Conservation (phyloP, 208 protist species). For the Acanthamoeba castellanii region DNA sequence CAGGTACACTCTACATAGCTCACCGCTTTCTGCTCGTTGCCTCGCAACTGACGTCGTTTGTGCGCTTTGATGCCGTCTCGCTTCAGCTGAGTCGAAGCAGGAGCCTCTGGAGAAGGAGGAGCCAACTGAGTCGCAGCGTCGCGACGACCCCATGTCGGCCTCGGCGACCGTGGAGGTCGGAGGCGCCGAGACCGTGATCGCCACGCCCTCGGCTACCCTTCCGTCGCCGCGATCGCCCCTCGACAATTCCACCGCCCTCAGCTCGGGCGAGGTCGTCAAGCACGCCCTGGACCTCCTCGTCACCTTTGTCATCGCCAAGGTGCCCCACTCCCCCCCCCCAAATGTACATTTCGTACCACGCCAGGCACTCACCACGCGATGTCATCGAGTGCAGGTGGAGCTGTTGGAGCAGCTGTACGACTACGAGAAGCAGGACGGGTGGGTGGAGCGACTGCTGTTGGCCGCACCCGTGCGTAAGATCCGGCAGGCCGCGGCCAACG, state of each 20-base stretch:
- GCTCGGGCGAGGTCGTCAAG: constrained; percentile 40
- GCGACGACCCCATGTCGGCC: background rate
- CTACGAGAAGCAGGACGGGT: constrained; percentile 64
- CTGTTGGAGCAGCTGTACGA: constrained; percentile 55
- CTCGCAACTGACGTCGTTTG: background rate
- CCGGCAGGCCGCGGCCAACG: constrained; percentile 28
- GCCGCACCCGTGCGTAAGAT: constrained; percentile 15
- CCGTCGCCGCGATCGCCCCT: background rate
- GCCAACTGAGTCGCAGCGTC: background rate
- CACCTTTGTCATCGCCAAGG: constrained; percentile 60
- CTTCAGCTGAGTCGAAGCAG: constrained; percentile 28
- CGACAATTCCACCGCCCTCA: background rate
- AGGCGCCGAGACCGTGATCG: constrained; percentile 24
- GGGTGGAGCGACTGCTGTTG: constrained; percentile 49
- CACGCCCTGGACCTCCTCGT: constrained; percentile 46
- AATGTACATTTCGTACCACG: background rate
- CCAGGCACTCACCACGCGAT: background rate
- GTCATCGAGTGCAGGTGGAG: background rate
- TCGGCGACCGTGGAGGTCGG: background rate
- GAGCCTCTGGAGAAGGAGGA: constrained; percentile 28
- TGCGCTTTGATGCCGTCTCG: background rate
- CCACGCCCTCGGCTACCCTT: background rate
- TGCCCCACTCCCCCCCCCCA: background rate
- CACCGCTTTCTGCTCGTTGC: background rate
- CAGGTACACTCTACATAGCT: background rate